Percentiles rank a stretch among this genome's conserved stretches.
Evolutionary conservation across 768 basidiomycete species (phyloP).

Genomic region (Lentinula raphanica): DNA sequence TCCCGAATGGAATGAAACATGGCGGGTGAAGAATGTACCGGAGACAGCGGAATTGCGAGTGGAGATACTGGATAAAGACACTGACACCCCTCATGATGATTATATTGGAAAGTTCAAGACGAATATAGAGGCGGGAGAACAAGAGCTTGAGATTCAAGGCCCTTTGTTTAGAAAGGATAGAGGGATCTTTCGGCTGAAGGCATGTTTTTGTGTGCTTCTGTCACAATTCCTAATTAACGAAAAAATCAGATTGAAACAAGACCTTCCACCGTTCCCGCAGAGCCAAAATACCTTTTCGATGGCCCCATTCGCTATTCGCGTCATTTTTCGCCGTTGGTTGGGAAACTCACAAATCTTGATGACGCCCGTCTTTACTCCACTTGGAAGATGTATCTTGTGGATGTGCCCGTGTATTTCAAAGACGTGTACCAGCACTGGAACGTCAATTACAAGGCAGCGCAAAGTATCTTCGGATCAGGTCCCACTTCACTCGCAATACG

Average conservation of each 20-base stretch:
- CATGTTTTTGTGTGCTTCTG: too few relatives aligned
- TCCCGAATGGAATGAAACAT: constrained; percentile 75
- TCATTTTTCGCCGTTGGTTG: constrained; percentile 68
- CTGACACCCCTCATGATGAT: constrained; percentile 50
- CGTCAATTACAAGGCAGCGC: constrained; percentile 59
- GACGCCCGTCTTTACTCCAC: constrained; percentile 67
- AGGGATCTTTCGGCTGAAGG: constrained; percentile 71
- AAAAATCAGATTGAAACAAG: constrained; percentile 54
- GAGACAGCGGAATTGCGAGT: constrained; percentile 51
- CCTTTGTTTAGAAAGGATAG: constrained; percentile 40
- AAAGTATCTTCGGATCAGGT: constrained; percentile 59
- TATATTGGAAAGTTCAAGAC: constrained; percentile 61
- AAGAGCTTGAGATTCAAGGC: constrained; percentile 60
- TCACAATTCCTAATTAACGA: too few relatives aligned
- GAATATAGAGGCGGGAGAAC: constrained; percentile 47
- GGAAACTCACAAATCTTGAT: constrained; percentile 55
- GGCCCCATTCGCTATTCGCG: constrained; percentile 69
- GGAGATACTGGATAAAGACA: constrained; percentile 68
- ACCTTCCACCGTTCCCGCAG: constrained; percentile 37
- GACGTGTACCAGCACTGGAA: constrained; percentile 66
- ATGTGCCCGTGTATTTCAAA: constrained; percentile 53
- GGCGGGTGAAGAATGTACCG: constrained; percentile 73
- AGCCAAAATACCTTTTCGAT: constrained; percentile 60
- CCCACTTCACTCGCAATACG: constrained; percentile 60
- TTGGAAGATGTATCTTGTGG: constrained; percentile 71